Conservation (phyloP, 345 rosid species). For the Corymbia maculata region DNA sequence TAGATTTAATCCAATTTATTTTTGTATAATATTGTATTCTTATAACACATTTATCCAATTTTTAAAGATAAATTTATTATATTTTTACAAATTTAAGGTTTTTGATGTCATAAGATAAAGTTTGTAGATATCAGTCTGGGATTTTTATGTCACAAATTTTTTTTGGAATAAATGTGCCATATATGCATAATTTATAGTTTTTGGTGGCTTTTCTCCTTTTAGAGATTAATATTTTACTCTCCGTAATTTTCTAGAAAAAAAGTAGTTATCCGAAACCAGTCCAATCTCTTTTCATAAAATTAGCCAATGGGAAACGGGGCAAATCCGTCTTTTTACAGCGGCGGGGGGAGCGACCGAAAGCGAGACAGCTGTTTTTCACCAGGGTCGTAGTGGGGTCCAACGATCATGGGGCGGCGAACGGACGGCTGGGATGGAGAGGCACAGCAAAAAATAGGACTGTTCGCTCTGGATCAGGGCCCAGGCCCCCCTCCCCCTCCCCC, state of each 20-base stretch:
- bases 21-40: no score
- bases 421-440: slow-evolving; percentile 24
- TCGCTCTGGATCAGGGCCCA: slow-evolving; percentile 12
- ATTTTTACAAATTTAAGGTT: no score
- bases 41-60: no score
- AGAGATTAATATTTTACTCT: neutral
- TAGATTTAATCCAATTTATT: no score
- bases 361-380: slow-evolving; percentile 25
- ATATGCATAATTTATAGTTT: no score
- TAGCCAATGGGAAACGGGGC: neutral
- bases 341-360: neutral
- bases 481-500: neutral
- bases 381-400: slow-evolving; percentile 5
- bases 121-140: no score
- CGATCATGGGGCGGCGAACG: slow-evolving; percentile 3
- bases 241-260: neutral
- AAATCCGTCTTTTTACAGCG: neutral
- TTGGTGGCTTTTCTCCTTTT: neutral
- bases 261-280: no score
- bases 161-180: no score
- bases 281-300: neutral
- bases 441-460: slow-evolving; percentile 16
- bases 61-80: no score
- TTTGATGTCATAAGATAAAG: no score
- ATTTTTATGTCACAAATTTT: no score